Percentiles rank a stretch among this genome's conserved stretches.
Evolutionary conservation across 805 yeast genomes (phyloP).

Genomic region (Candida ascalaphidarum): DNA sequence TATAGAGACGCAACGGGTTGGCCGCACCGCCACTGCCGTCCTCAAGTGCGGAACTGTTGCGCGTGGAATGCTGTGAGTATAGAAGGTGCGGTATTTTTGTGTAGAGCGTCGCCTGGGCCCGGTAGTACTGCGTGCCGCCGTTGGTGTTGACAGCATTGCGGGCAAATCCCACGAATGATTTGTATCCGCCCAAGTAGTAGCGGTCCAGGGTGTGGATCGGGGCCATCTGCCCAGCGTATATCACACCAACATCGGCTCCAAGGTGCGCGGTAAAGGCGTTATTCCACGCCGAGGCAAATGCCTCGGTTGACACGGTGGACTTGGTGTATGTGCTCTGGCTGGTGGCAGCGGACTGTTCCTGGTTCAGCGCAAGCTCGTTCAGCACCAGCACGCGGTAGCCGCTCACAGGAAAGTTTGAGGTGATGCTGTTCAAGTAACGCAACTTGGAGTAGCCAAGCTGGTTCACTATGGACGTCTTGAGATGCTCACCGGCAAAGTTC

Average conservation of each 20-base stretch:
- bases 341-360: slow-evolving; percentile 15
- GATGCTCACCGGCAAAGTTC: slow-evolving; percentile 22
- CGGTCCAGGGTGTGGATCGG: slow-evolving; percentile 64
- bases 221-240: slow-evolving; percentile 19
- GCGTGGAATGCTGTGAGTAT: slow-evolving; percentile 9
- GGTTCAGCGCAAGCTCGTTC: slow-evolving; percentile 38
- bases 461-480: slow-evolving; percentile 26
- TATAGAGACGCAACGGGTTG: slow-evolving; percentile 43
- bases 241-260: slow-evolving; percentile 46
- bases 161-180: slow-evolving; percentile 63
- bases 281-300: slow-evolving; percentile 34
- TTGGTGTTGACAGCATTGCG: slow-evolving; percentile 61
- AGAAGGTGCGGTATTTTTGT: slow-evolving; percentile 46
- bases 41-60: slow-evolving; percentile 2
- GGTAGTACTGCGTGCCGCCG: slow-evolving; percentile 62
- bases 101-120: slow-evolving; percentile 51
- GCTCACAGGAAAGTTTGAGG: slow-evolving; percentile 31
- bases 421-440: slow-evolving; percentile 10
- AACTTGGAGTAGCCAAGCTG: slow-evolving; percentile 15
- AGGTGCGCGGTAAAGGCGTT: slow-evolving; percentile 42
- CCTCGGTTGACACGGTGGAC: slow-evolving; percentile 17
- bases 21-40: slow-evolving; percentile 10
- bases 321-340: slow-evolving; percentile 24
- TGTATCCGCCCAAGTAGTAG: slow-evolving; percentile 76
- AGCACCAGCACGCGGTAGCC: slow-evolving; percentile 56